Evolutionary conservation across 345 rosid species (phyloP).

Genomic region (Cochlearia excelsa): DNA sequence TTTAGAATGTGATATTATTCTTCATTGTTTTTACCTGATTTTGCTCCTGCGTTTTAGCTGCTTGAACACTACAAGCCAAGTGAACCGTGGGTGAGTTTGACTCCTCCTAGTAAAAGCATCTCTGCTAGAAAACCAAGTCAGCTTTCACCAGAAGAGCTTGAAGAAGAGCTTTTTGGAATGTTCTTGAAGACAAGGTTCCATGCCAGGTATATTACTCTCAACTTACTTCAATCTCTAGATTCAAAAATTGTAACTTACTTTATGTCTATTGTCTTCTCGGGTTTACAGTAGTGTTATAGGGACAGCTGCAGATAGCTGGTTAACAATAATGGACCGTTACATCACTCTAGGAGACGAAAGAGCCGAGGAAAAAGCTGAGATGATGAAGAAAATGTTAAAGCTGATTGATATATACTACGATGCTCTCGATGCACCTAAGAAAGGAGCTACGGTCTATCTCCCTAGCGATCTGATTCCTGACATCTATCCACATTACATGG

Average conservation of each 20-base stretch:
- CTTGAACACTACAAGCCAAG: conserved; percentile 50
- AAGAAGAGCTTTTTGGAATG: conserved; percentile 52
- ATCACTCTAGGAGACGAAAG: conserved; percentile 44
- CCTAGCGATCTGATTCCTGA: conserved; percentile 46
- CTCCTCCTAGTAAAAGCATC: conserved; percentile 23
- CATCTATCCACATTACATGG: conserved; percentile 62
- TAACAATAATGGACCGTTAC: conserved; percentile 65
- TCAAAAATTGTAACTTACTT: neutral
- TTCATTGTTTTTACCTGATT: conserved; percentile 24
- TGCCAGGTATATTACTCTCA: conserved; percentile 43
- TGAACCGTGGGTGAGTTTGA: conserved; percentile 51
- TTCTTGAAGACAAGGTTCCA: conserved; percentile 56
- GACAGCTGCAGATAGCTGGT: conserved; percentile 70
- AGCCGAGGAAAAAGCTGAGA: conserved; percentile 36
- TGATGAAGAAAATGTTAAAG: conserved; percentile 41
- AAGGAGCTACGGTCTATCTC: conserved; percentile 48
- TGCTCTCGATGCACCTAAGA: conserved; percentile 79
- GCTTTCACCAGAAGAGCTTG: conserved; percentile 48
- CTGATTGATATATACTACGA: conserved; percentile 65
- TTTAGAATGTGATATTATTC: neutral
- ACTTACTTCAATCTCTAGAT: neutral
- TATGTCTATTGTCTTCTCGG: conserved; percentile 20
- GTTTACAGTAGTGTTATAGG: conserved; percentile 52
- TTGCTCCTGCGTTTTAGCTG: conserved; percentile 42
- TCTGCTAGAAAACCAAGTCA: conserved; percentile 38